Base-by-base conservation (phyloP, 345 rosid species). In the Aethionema arabicum region DNA sequence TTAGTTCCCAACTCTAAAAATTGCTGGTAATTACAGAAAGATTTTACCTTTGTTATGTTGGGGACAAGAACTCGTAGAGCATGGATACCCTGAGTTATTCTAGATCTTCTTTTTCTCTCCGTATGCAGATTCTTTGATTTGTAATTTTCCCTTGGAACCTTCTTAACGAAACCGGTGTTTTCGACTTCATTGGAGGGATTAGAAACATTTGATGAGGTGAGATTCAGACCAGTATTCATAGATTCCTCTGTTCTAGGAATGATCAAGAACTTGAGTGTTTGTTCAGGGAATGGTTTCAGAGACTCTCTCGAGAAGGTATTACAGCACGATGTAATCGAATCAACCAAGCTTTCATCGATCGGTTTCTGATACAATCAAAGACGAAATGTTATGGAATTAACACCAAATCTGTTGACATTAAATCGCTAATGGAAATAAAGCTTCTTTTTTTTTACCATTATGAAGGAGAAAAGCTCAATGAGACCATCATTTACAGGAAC, bases 21-120 rank as follows among this genome's bases (percentile, higher is more conserved):
- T 21, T 21, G 27, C 27, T 21, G 27, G 27, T 21, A 21, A 21
- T 21, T 21, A 21, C 27, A 21, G 27, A 31, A 56, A 58, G 53
- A 50, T 33, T n/a, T n/a, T 54, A 93, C 99, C 91, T 93, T 90
- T 70, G 97, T 68, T 68, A 90, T 82, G 37, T 83, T 87, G 38
- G 95, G 99, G 55, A 85, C 97, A 10, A 80, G 50, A 21, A 88
- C 65, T 7, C 96, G 84, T 44, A 93, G 67, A 52, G 88, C 59
- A 52, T 51, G 69, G 27, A 93, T 73, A 4, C 79, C 77, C 11
- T 82, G 80, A 27, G 77, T 84, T 7, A 93, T 78, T 71, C 73
- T 79, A 41, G 52, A 66, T 77, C 97, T 85, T 65, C 99, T 79
- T 8, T 78, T 90, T 68, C 97, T 84, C 74, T 93, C 97, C 0